Evolutionary conservation across 2,329 filamentous ascomycete species (phyloP), one percentile per base, ranked within the genome.

Genomic region (Fonsecaea pugnacius): DNA sequence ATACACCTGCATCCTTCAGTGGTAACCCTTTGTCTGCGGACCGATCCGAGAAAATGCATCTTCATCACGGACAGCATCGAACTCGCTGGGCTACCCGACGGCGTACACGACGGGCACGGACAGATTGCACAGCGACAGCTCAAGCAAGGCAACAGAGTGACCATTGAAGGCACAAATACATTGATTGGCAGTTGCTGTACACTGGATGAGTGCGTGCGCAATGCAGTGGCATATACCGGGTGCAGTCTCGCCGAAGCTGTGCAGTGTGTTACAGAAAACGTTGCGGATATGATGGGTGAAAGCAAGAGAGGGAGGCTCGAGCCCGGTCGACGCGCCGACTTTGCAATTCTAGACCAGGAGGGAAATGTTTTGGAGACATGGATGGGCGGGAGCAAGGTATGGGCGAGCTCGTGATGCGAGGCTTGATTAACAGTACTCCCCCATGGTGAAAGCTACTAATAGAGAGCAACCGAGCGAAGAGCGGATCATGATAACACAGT

Each of bases 21-120:
- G 0, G 76, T 82, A 0, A 78, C 78, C 0, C 75, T 85, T 35
- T 78, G 84, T 3, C 80, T 83, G 71, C 77, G 78, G 24, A 72
- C 79, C 1, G 79, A 79, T 35, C 82, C 82, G 1, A 66, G 72
- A 14, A 79, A 80, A 63, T 80, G 80, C 65, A 82, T 85, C 54
- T 72, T 84, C 52, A 79, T 85, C 64, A 85, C 83, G 1, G 84
- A 85, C 72, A 79, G 77, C 59, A 83, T 84, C 67, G 83, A 86
- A 70, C 77, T 86, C 2, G 81, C 82, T 9, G 82, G 82, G 7
- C 74, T 85, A 1, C 76, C 78, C 0, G 81, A 85, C 59, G 83
- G 83, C 0, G 76, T 78, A 0, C 80, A 85, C 65, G 79, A 81
- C 0, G 81, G 82, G 0, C 81, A 85, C 66, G 74, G 80, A 1